Percentiles rank a stretch among this genome's conserved stretches.
Conservation (phyloP, 192 early-diverging fungal species). For the Dissophora ornata region DNA sequence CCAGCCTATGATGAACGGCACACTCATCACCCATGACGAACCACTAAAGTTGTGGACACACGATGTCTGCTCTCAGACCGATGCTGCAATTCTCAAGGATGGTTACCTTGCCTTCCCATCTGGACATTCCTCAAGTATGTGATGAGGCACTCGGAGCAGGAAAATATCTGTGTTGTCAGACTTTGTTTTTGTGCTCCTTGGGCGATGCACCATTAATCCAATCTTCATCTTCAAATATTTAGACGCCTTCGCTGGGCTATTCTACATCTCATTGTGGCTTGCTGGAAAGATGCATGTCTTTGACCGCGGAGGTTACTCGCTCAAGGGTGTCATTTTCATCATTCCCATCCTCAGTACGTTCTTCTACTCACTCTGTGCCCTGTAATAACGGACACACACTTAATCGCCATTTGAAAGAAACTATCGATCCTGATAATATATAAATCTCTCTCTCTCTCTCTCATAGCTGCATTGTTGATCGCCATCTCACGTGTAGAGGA, state of each 20-base stretch:
- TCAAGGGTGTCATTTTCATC: conserved; percentile 73
- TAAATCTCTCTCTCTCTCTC: conserved; percentile 23
- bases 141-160: too few species aligned
- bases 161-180: too few species aligned
- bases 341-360: conserved; percentile 57
- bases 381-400: neutral
- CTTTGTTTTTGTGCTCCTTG: too few species aligned
- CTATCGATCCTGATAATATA: conserved; percentile 1
- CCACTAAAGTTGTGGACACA: conserved; percentile 66
- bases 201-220: too few species aligned
- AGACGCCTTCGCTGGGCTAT: conserved; percentile 76
- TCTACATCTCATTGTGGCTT: conserved; percentile 74
- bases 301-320: conserved; percentile 72
- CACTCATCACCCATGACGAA: conserved; percentile 19
- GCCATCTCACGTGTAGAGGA: conserved; percentile 70
- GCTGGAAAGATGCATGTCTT: conserved; percentile 79
- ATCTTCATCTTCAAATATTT: too few species aligned
- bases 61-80: conserved; percentile 66
- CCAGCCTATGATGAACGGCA: conserved; percentile 47
- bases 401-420: neutral
- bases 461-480: conserved; percentile 59
- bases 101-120: conserved; percentile 88
- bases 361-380: too few species aligned
- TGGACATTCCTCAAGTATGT: conserved; percentile 83
- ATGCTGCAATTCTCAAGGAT: conserved; percentile 67